Evolutionary conservation across 768 basidiomycete genomes (phyloP), one percentile per base, ranked within the genome.

Genomic region (Daedaleopsis sinensis): DNA sequence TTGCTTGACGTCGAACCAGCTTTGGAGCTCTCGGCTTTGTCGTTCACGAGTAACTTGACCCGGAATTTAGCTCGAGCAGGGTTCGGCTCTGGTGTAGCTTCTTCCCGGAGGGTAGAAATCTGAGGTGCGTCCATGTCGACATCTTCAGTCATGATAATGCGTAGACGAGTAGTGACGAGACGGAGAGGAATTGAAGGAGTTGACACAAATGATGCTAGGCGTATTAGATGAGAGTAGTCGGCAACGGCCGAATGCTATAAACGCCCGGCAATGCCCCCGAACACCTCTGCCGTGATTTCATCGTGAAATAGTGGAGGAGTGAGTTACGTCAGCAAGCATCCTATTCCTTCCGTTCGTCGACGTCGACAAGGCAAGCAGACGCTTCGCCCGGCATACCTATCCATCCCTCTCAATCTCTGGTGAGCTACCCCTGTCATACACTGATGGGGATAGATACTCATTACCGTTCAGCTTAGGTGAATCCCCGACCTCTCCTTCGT

Each of bases 61-160:
- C 79, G 77, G 63, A 79, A 73, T 64, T 80, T 81, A 58, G 78
- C 65, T 1, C 70, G 65, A 15, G 66, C 64, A 16, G 71, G 73
- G 50, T 55, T 73, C 66, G 70, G 66, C 16, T 90, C 87, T 52
- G 90, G 89, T n/a, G 83, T 83, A 12, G 82, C 81, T 61, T 92
- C 90, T 51, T 91, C 89, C 37, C 79, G 80, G 37, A 93, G 82
- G 32, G 87, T 93, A 24, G 91, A 93, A 57, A 93, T 93, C 66
- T 86, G 86, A 39, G 91, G 91, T 37, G 91, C 89, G 42, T 92
- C 91, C 89, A 92, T 91, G 46, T 80, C 78, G n/a, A 79, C 68
- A 57, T 82, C 79, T 51, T 79, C 75, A 60, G 78, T 73, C 75
- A 78, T 77, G 57, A 8, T n/a, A 7, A 37, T 32, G 27, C 27